Evolutionary conservation across 495 filamentous ascomycete genomes (phyloP), one percentile per base, ranked within the genome.

Genomic region (Cryomyces minteri): DNA sequence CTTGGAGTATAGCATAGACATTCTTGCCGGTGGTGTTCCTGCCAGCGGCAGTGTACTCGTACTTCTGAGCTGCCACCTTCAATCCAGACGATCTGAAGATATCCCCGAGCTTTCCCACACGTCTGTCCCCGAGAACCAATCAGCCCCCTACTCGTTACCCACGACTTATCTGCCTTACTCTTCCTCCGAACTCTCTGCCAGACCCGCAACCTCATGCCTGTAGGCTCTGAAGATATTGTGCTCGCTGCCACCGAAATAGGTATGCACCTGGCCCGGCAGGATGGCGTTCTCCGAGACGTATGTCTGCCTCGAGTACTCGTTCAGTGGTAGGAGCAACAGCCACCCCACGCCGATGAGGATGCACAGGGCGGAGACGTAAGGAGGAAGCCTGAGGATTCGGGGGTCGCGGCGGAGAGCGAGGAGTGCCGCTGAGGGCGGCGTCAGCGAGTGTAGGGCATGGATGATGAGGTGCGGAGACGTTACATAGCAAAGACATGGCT

Each of bases 281-380:
- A 98, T 77, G 12, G 90, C 90, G 62, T 98, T 98, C 60, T 98
- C 90, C 43, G 88, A 95, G 52, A 98, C 90, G 63, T 98, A 96
- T 9, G 90, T 98, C 40, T 73, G 67, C 49, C 92, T 78, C 43
- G 86, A 94, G 67, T 96, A 93, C 44, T 86, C 73, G 62, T 98
- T 71, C 43, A 95, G 74, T 31, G 90, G 90, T n/a, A 98, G 77
- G 18, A 95, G 70, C 33, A 94, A 75, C 10, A 98, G 77, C 87
- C 87, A 96, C 52, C 73, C 72, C n/a, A 92, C 75, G 41, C 90
- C 90, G 57, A 94, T 73, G 32, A 92, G 43, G 51, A 95, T 77
- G 62, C 80, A 94, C n/a, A 93, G 61, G 40, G 84, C 69, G 14
- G 90, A 96, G 7, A 96, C 62, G 67, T 82, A 84, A 6, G 83